These are phyloP conservation scores for Leccinum barrowsii DNA, from an alignment of 768 basidiomycete species.

Conservation along the genomic window DNA sequence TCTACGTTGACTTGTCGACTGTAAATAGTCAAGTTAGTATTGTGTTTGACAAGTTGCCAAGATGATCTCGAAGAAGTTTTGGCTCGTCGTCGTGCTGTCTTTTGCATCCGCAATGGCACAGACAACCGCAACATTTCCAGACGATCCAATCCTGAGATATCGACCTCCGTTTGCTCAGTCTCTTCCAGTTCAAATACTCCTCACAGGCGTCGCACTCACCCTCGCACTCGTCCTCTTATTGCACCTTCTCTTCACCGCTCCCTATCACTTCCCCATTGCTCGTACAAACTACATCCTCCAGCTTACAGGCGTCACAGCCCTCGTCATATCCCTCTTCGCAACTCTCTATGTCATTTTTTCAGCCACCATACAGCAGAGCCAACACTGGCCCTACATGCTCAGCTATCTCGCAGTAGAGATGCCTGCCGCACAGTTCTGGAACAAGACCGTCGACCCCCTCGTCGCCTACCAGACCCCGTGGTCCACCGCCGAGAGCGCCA, in stretches of 20 bases:
- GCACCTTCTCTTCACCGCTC: constrained; percentile 91
- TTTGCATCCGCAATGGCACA: constrained; percentile 23
- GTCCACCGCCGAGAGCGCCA: constrained; percentile 59
- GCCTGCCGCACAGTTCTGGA: constrained; percentile 22
- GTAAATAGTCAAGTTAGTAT: constrained; percentile 16
- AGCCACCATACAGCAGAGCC: constrained; percentile 55
- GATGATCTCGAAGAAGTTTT: neutral
- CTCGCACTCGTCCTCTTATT: constrained; percentile 82
- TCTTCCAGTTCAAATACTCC: constrained; percentile 84
- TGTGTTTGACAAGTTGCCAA: neutral
- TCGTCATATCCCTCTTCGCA: constrained; percentile 74
- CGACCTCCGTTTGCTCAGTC: constrained; percentile 84
- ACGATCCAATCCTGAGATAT: constrained; percentile 74
- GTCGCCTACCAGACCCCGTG: constrained; percentile 41
- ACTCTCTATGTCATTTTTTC: constrained; percentile 74
- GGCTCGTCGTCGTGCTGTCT: neutral
- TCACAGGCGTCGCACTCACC: constrained; percentile 82
- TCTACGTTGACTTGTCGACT: too few relatives aligned
- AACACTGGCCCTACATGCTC: constrained; percentile 93
- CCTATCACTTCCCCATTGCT: constrained; percentile 94
- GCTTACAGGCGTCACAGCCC: constrained; percentile 73
- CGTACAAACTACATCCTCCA: constrained; percentile 91
- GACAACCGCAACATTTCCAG: constrained; percentile 10
- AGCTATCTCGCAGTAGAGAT: constrained; percentile 84
- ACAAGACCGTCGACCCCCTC: constrained; percentile 22